Evolutionary conservation across 2,329 filamentous ascomycete genomes (phyloP), one percentile per base, ranked within the genome.

Genomic region (Didymellaceae sp.): DNA sequence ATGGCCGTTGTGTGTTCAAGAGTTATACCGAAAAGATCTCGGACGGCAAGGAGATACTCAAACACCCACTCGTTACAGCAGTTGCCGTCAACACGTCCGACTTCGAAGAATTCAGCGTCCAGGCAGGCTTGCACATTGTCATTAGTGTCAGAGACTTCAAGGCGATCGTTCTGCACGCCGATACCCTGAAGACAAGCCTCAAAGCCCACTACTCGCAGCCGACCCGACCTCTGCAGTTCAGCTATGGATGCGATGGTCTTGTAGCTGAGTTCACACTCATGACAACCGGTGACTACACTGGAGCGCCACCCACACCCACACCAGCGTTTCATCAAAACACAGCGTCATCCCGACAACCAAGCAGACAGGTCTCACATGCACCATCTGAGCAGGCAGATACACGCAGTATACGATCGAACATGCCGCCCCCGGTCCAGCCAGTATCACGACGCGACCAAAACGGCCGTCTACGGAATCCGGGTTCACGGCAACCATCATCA

Each of bases 81-180:
- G 89, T 93, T 54, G 84, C 88, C 1, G 82, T 92, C 11, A 88
- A 91, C 66, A 85, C 84, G 22, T 83, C 88, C 48, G 89, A 92
- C 60, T 93, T 93, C 63, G 86, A 89, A 49, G 82, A 87, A 42
- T 89, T 92, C 54, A 79, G 83, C 17, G 85, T 90, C 22, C 86
- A 91, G 66, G 85, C 90, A 52, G 86, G 87, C 41, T 80, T 91
- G 48, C 89, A 91, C 66, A 89, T 91, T 62, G 83, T 90, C 51
- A 88, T 92, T 65, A 90, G 86, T 61, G 88, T 93, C 66, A 91
- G 90, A 64, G 89, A 93, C 71, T 92, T 92, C 70, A 86, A 89
- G 41, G 86, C 89, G 25, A 89, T 92, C 45, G 84, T 91, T 42
- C 82, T 86, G 25, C 89, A 93, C 71, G 89, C 89, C 8, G 86